A percentile compares a stretch with the other conserved stretches of the same genome.
Conservation (phyloP, 331 rosid species). For the Pyrus hybrid region DNA sequence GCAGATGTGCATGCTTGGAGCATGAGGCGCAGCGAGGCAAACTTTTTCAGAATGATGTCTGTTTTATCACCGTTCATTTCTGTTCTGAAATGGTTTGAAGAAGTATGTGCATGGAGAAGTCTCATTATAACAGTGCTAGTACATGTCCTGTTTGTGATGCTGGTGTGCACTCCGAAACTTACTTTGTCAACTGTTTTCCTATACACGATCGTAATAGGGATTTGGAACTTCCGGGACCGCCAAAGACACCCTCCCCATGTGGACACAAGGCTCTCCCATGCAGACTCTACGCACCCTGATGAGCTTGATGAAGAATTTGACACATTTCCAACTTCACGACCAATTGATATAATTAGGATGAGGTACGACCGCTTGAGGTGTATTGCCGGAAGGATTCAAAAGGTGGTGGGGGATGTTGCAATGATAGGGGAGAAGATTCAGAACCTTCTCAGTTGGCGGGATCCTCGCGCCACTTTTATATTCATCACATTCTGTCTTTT, state of each 20-base stretch:
- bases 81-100: slow-evolving; percentile 54
- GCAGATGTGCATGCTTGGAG: slow-evolving; percentile 63
- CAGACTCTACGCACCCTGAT: slow-evolving; percentile 42
- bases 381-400: slow-evolving; percentile 66
- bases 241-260: slow-evolving; percentile 63
- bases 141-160: slow-evolving; percentile 65
- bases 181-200: slow-evolving; percentile 62
- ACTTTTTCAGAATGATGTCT: slow-evolving; percentile 54
- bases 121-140: slow-evolving; percentile 59
- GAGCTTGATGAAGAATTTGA: slow-evolving; percentile 29
- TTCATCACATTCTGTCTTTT: slow-evolving; percentile 47
- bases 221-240: slow-evolving; percentile 72
- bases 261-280: slow-evolving; percentile 57
- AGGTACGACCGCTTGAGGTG: slow-evolving; percentile 71
- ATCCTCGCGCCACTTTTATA: slow-evolving; percentile 59
- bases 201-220: slow-evolving; percentile 51
- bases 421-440: slow-evolving; percentile 67
- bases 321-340: slow-evolving; percentile 37
- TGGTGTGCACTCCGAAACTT: slow-evolving; percentile 62
- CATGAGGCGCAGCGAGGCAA: slow-evolving; percentile 87
- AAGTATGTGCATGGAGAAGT: slow-evolving; percentile 53
- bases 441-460: slow-evolving; percentile 76
- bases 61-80: slow-evolving; percentile 50
- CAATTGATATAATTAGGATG: slow-evolving; percentile 35
- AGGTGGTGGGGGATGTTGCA: slow-evolving; percentile 71